Conservation (phyloP, 1,139 yeast genomes). For the Citeromyces siamensis region DNA sequence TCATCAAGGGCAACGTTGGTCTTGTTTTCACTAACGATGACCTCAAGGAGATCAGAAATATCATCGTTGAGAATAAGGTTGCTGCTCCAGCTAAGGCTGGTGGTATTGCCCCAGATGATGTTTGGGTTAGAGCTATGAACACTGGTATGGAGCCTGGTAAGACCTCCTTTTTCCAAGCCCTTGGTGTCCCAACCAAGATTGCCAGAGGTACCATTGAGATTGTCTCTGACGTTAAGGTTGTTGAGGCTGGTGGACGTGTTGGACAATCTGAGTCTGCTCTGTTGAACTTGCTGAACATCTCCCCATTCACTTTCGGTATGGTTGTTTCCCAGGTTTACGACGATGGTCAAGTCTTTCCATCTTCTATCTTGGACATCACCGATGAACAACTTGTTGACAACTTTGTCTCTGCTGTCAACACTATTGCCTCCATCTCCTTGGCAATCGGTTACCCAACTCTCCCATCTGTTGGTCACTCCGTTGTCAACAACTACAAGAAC, state of each 20-base stretch:
- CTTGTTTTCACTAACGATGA: conserved; percentile 98
- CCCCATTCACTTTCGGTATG: conserved; percentile 99
- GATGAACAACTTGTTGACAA: conserved; percentile 91
- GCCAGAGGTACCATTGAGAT: conserved; percentile 99
- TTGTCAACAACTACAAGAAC: conserved; percentile 99
- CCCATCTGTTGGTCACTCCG: conserved; percentile 98
- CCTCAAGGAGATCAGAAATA: conserved; percentile 85
- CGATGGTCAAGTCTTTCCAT: conserved; percentile 97
- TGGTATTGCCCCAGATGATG: conserved; percentile 98
- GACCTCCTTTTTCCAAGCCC: conserved; percentile 99
- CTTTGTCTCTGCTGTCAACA: conserved; percentile 86
- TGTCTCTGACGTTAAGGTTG: conserved; percentile 94
- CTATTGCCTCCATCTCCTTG: conserved; percentile 93
- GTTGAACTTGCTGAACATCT: conserved; percentile 98
- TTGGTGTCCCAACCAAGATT: conserved; percentile 99
- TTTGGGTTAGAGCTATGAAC: conserved; percentile 98
- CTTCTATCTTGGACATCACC: conserved; percentile 94
- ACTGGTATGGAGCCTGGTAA: conserved; percentile 99
- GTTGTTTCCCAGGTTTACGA: conserved; percentile 94
- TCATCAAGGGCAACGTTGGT: conserved; percentile 97
- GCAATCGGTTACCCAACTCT: conserved; percentile 99
- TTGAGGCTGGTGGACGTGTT: conserved; percentile 72
- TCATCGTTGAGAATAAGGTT: conserved; percentile 81
- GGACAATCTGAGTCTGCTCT: conserved; percentile 99
- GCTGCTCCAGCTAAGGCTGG: conserved; percentile 99